Conservation (phyloP, 1,139 yeast genomes). For the Candida mesenterica region DNA sequence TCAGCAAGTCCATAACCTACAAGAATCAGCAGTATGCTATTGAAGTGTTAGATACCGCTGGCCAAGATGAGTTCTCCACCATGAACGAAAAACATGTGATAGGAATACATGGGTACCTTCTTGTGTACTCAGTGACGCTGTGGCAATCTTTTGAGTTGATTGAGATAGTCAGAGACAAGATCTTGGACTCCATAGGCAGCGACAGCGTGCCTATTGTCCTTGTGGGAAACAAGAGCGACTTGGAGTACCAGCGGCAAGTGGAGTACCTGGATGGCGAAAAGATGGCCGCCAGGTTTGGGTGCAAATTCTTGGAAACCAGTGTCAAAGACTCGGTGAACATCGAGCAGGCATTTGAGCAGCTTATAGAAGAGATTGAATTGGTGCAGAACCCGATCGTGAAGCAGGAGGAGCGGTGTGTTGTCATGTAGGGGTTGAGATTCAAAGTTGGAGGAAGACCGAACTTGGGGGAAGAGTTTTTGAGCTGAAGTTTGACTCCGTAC, state of each 20-base stretch:
- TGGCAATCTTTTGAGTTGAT: constrained; percentile 77
- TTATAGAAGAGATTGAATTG: constrained; percentile 71
- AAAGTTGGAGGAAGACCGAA: background rate
- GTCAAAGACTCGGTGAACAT: constrained; percentile 76
- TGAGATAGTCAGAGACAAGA: constrained; percentile 78
- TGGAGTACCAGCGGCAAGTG: constrained; percentile 65
- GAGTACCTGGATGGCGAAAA: constrained; percentile 60
- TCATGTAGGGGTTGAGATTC: constrained; percentile 19
- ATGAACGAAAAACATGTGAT: constrained; percentile 80
- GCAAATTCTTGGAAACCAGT: constrained; percentile 77
- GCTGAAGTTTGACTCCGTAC: no score
- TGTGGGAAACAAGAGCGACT: constrained; percentile 82
- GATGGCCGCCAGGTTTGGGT: constrained; percentile 59
- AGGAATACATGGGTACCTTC: constrained; percentile 81
- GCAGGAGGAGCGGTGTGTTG: constrained; percentile 39
- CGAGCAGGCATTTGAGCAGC: constrained; percentile 59
- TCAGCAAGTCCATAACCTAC: constrained; percentile 66
- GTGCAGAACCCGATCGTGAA: constrained; percentile 48
- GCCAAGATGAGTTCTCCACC: constrained; percentile 89
- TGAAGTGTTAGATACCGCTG: constrained; percentile 90
- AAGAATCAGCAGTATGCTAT: constrained; percentile 78
- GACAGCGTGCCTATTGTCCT: constrained; percentile 76
- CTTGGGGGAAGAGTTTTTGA: constrained; percentile 1
- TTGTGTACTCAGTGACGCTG: constrained; percentile 81
- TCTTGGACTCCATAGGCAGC: constrained; percentile 71